phyloP scores from a whole-genome alignment of 169 alveolate genomes.

The Eimeria zaria region DNA sequence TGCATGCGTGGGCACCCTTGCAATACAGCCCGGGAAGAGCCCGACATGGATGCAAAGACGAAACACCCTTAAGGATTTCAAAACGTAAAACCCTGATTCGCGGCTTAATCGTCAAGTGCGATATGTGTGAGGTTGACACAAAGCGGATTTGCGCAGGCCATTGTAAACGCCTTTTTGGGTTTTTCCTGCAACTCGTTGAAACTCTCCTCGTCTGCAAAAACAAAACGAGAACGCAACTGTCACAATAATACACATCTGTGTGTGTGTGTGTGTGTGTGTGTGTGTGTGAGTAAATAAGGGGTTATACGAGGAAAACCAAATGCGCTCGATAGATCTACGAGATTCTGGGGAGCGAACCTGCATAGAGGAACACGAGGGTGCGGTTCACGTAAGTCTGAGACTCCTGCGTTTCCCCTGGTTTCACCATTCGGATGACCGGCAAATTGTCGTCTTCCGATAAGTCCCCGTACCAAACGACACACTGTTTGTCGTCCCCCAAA shows the following conservation, averaged over 20 bases:
- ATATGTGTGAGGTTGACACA: constrained; percentile 96
- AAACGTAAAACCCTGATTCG: background rate
- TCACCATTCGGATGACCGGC: constrained; percentile 93
- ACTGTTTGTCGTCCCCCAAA: constrained; percentile 93
- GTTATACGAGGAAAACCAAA: background rate
- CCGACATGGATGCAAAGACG: background rate
- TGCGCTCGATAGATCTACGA: background rate
- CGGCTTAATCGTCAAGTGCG: constrained; percentile 90
- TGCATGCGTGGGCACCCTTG: background rate
- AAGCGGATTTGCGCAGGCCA: constrained; percentile 94
- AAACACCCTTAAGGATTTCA: background rate
- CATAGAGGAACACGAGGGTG: constrained; percentile 94
- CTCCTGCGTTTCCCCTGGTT: constrained; percentile 92
- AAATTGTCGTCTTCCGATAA: constrained; percentile 90
- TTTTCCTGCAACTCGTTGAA: constrained; percentile 93
- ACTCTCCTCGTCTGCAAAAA: constrained; percentile 93
- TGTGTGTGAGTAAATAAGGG: too few relatives aligned
- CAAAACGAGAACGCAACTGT: background rate
- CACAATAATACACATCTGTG: background rate
- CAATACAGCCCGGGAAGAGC: background rate
- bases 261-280: too few relatives aligned
- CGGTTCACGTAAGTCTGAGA: constrained; percentile 94
- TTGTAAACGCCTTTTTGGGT: constrained; percentile 93
- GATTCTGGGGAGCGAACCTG: constrained; percentile 87
- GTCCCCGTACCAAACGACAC: constrained; percentile 96